A percentile compares a stretch with the other conserved stretches of the same genome.
Evolutionary conservation across 2,329 filamentous ascomycete species (phyloP).

Genomic region (Colletotrichum falcatum): DNA sequence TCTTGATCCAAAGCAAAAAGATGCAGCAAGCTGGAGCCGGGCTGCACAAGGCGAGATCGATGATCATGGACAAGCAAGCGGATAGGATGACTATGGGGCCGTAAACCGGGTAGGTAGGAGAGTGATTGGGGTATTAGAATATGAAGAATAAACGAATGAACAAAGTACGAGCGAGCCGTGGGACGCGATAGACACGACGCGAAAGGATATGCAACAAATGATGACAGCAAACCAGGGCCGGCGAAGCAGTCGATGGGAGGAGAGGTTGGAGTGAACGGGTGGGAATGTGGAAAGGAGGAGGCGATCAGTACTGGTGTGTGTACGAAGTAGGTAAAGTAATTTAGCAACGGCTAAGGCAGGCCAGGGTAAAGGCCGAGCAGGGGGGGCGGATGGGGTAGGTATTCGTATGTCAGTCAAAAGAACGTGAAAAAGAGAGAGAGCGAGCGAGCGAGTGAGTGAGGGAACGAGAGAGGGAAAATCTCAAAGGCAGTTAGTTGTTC

Average conservation of each 20-base stretch:
- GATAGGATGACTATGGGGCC: slow-evolving; percentile 15
- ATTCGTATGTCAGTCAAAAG: slow-evolving; percentile 3
- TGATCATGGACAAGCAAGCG: slow-evolving; percentile 18
- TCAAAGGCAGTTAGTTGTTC: slow-evolving; percentile 2
- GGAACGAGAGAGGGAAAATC: not conserved
- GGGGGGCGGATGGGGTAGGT: slow-evolving; percentile 4
- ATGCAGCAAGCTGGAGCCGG: slow-evolving; percentile 27
- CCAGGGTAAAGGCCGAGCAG: slow-evolving; percentile 6
- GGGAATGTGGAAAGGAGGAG: slow-evolving; percentile 41
- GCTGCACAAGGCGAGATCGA: slow-evolving; percentile 3
- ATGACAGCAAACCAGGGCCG: slow-evolving; percentile 39
- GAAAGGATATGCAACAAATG: slow-evolving; percentile 35
- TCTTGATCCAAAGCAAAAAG: slow-evolving; percentile 37
- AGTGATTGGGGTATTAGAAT: slow-evolving; percentile 31
- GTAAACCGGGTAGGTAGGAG: slow-evolving; percentile 13
- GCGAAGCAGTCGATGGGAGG: slow-evolving; percentile 34
- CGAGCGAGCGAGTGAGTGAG: not conserved
- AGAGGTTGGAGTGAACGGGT: slow-evolving; percentile 38
- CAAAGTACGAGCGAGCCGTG: slow-evolving; percentile 21
- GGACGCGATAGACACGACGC: slow-evolving; percentile 31
- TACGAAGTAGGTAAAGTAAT: not conserved
- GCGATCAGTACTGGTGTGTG: slow-evolving; percentile 28
- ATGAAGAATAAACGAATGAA: slow-evolving; percentile 36
- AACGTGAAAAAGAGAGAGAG: slow-evolving; percentile 2
- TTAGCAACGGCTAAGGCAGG: slow-evolving; percentile 19